Evolutionary conservation across 371 early-diverging fungal genomes (phyloP).

Genomic region (Conidiobolus incongruus): DNA sequence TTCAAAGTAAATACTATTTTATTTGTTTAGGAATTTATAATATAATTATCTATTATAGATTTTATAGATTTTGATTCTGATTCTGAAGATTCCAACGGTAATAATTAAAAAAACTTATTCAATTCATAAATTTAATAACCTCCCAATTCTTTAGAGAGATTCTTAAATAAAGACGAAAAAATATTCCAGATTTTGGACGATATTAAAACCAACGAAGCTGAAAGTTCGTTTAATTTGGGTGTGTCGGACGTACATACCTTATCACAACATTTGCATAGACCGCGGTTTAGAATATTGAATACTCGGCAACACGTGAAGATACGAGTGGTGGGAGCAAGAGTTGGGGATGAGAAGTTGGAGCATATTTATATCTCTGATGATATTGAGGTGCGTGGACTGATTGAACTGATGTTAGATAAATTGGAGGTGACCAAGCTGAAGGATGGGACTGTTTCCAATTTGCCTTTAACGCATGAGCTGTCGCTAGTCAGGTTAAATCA

Average conservation of each 20-base stretch:
- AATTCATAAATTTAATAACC: conserved; percentile 9
- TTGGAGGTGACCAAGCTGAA: neutral
- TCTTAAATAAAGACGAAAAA: neutral
- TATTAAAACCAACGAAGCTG: neutral
- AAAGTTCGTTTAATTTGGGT: neutral
- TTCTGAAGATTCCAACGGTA: neutral
- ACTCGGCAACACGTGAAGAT: neutral
- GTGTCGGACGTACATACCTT: neutral
- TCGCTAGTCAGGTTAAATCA: neutral
- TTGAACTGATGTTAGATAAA: conserved; percentile 2
- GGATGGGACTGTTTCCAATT: neutral
- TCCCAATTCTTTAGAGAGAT: conserved; percentile 7
- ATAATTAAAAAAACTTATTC: neutral
- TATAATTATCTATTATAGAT: neutral
- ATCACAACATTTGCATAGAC: conserved; percentile 1
- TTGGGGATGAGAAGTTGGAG: neutral
- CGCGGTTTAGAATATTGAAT: conserved; percentile 3
- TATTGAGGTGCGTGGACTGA: conserved; percentile 11
- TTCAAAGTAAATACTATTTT: neutral
- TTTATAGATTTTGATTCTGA: neutral
- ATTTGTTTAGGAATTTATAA: neutral
- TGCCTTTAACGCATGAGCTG: conserved; percentile 1
- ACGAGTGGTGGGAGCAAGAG: neutral
- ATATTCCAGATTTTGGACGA: neutral
- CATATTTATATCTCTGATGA: conserved; percentile 1